phyloP scores from a whole-genome alignment of 805 yeast genomes.

The Ogataea minuta region DNA sequence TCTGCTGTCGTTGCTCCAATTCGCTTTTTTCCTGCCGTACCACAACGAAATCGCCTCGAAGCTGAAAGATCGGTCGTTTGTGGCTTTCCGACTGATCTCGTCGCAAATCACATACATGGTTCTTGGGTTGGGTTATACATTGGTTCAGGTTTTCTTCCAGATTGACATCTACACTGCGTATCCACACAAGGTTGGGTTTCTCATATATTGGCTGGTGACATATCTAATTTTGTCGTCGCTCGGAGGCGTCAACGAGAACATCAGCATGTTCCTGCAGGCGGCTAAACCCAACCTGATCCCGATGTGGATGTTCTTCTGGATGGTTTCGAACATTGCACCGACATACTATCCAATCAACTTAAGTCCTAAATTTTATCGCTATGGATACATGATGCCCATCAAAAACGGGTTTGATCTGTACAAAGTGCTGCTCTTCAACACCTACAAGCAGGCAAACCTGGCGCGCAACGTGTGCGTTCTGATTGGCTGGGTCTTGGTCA shows the following conservation, averaged over 20 bases:
- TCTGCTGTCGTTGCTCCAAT: conserved; percentile 65
- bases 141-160: conserved; percentile 64
- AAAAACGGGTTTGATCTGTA: conserved; percentile 57
- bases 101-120: conserved; percentile 51
- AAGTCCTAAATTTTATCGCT: conserved; percentile 51
- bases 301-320: conserved; percentile 68
- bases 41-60: conserved; percentile 48
- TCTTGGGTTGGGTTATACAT: conserved; percentile 53
- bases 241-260: conserved; percentile 67
- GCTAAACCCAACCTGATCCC: conserved; percentile 59
- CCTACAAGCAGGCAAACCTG: conserved; percentile 49
- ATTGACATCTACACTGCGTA: conserved; percentile 56
- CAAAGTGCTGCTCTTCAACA: conserved; percentile 54
- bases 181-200: conserved; percentile 59
- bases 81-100: conserved; percentile 49
- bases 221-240: conserved; percentile 65
- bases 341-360: conserved; percentile 60
- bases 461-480: conserved; percentile 63
- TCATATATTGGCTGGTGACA: conserved; percentile 65
- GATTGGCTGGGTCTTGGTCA: conserved; percentile 56
- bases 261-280: conserved; percentile 48
- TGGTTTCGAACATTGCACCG: conserved; percentile 60
- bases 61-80: conserved; percentile 44
- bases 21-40: conserved; percentile 52
- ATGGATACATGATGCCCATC: conserved; percentile 68